Evolutionary conservation across 345 rosid genomes (phyloP), one percentile per base, ranked within the genome.

Genomic region (Punica granatum): DNA sequence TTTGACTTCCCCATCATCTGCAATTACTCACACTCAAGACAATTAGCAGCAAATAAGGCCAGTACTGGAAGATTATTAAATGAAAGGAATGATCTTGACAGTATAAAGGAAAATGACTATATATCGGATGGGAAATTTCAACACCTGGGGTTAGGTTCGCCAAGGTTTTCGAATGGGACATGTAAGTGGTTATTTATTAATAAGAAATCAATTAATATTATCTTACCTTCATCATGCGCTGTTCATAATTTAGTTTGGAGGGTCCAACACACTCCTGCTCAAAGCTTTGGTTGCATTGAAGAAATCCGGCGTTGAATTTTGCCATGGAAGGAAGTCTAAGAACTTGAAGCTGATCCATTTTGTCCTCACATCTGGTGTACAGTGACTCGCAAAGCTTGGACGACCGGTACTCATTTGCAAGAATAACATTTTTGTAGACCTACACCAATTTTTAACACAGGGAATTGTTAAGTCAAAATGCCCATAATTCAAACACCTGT

Each of bases 301-400:
- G 75, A 75, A 89, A 86, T 71, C 99, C 99, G 25, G 98, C 97
- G 71, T 90, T 90, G 77, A 95, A 95, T 80, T 95, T 94, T 67
- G 99, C 96, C 98, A 95, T 92, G 53, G 99, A 90, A 75, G 99
- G 99, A 77, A 92, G 98, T 68, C 90, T 86, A 67, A 95, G 99
- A 77, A 87, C 81, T 75, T 95, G 99, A 83, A 95, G 93, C 70
- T 85, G 97, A 83, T 95, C 99, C 99, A 95, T 92, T 74, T 74
- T 86, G 77, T 92, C 99, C 79, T 95, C 99, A 48, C 99, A 95
- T 71, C 44, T 86, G 48, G 89, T 80, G 75, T 86, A 95, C 46
- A 88, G 73, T 10, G 82, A 67, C 81, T 95, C 99, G 7, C 99
- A 95, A 46, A 90, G 89, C 80, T 86, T 95, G 46, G 99, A 83